A percentile compares a stretch with the other conserved stretches of the same genome.
Conservation (phyloP, 805 yeast species). For the Spathaspora hagerdaliae region DNA sequence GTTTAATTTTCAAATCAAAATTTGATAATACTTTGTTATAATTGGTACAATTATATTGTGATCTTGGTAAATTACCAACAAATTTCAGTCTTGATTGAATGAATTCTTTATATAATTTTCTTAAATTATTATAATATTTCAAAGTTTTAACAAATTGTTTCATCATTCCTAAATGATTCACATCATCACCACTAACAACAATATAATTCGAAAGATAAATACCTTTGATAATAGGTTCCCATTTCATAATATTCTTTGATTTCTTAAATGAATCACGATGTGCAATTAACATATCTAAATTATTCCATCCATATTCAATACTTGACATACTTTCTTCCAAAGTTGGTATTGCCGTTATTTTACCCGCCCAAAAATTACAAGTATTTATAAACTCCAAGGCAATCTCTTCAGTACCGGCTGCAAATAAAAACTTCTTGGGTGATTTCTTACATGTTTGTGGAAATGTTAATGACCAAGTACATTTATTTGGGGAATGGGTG, state of each 20-base stretch:
- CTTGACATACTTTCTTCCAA: slow-evolving; percentile 66
- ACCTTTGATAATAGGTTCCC: slow-evolving; percentile 41
- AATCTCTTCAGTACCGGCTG: slow-evolving; percentile 61
- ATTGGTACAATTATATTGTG: slow-evolving; percentile 25
- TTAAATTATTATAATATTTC: slow-evolving; percentile 38
- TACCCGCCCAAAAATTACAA: slow-evolving; percentile 88
- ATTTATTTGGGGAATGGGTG: slow-evolving; percentile 5
- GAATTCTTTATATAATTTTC: slow-evolving; percentile 30
- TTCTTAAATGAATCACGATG: slow-evolving; percentile 27
- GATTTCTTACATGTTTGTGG: slow-evolving; percentile 38
- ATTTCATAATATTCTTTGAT: slow-evolving; percentile 33
- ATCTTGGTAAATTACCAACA: slow-evolving; percentile 23
- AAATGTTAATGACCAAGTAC: slow-evolving; percentile 52
- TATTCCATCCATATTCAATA: slow-evolving; percentile 80
- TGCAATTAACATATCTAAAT: slow-evolving; percentile 28
- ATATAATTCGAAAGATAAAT: slow-evolving; percentile 35
- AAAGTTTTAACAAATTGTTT: slow-evolving; percentile 40
- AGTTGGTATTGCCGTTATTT: slow-evolving; percentile 76
- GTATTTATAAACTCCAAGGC: slow-evolving; percentile 71
- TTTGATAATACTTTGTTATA: slow-evolving; percentile 33
- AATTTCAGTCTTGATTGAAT: slow-evolving; percentile 25
- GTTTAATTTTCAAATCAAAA: slow-evolving; percentile 37
- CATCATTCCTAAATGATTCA: slow-evolving; percentile 37
- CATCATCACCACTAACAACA: slow-evolving; percentile 16
- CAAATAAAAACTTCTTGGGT: slow-evolving; percentile 50